Conservation (phyloP, 1,139 yeast genomes). For the Hansenula sp. region DNA sequence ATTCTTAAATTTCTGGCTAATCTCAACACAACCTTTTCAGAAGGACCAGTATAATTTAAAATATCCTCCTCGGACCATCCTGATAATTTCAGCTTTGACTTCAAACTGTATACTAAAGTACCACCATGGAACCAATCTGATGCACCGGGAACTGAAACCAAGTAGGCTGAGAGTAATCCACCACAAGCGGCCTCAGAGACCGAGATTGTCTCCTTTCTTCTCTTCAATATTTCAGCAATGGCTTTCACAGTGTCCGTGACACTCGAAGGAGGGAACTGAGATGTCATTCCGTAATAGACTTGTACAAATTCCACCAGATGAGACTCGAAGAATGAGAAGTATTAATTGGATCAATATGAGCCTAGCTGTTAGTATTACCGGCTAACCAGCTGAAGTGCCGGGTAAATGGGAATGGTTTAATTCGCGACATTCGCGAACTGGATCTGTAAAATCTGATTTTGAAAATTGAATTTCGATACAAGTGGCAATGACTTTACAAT, state of each 20-base stretch:
- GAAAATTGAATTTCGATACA: too few species aligned
- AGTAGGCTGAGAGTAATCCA: conserved; percentile 73
- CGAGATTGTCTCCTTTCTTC: conserved; percentile 60
- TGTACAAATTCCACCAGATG: too few species aligned
- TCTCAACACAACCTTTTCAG: conserved; percentile 68
- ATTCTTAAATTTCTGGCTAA: conserved; percentile 75
- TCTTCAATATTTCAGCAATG: conserved; percentile 53
- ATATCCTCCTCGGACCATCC: conserved; percentile 80
- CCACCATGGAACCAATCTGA: conserved; percentile 82
- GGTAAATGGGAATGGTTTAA: too few species aligned
- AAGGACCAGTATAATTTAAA: conserved; percentile 71
- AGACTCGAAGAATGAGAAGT: too few species aligned
- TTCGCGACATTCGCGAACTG: too few species aligned
- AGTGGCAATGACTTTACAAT: too few species aligned
- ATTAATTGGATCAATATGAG: too few species aligned
- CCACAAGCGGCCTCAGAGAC: conserved; percentile 91
- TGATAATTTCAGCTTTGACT: conserved; percentile 65
- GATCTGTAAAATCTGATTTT: too few species aligned
- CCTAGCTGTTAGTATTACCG: too few species aligned
- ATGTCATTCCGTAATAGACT: too few species aligned
- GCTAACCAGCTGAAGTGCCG: too few species aligned
- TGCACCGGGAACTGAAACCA: conserved; percentile 83
- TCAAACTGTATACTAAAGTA: conserved; percentile 70
- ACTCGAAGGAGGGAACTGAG: conserved; percentile 55
- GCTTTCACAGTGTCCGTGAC: conserved; percentile 44